These are phyloP conservation scores for Marchantia polymorpha DNA, from an alignment of 225 moss, liverwort and hornwort genomes.

Conservation along the genomic window DNA sequence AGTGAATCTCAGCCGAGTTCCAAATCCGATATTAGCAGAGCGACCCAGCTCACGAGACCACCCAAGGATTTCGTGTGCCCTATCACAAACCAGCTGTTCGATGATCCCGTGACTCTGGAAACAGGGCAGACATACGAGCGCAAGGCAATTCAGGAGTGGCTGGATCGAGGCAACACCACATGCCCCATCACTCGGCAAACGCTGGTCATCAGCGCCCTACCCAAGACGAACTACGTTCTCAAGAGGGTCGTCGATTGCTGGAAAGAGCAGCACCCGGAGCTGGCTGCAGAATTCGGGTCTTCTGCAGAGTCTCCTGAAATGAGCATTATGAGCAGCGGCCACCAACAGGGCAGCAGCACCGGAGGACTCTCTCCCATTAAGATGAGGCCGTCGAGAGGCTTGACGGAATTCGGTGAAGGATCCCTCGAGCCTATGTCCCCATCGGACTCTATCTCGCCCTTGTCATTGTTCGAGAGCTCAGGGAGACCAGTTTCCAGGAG, in stretches of 20 bases:
- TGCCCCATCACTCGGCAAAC: slow-evolving; percentile 50
- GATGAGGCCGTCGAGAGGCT: background rate
- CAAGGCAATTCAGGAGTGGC: slow-evolving; percentile 48
- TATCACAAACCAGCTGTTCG: slow-evolving; percentile 47
- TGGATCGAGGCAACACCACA: slow-evolving; percentile 38
- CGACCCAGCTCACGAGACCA: slow-evolving; percentile 14
- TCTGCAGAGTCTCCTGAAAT: slow-evolving; percentile 13
- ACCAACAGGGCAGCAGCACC: background rate
- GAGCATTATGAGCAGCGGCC: background rate
- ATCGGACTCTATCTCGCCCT: slow-evolving; percentile 14
- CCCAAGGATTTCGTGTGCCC: slow-evolving; percentile 53
- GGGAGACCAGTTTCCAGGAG: background rate
- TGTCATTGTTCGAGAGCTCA: slow-evolving; percentile 12
- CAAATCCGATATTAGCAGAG: background rate
- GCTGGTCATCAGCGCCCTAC: slow-evolving; percentile 26
- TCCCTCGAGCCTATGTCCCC: slow-evolving; percentile 6
- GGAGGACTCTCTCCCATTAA: slow-evolving; percentile 1
- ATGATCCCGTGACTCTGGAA: slow-evolving; percentile 51
- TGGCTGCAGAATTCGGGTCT: slow-evolving; percentile 24
- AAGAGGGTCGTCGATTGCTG: slow-evolving; percentile 46
- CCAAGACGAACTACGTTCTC: slow-evolving; percentile 46
- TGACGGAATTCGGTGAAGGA: slow-evolving; percentile 12
- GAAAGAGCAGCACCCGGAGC: slow-evolving; percentile 42
- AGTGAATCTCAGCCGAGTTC: slow-evolving; percentile 10
- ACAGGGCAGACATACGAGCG: slow-evolving; percentile 56